phyloP scores from a whole-genome alignment of 2,329 filamentous ascomycete species.

The Botrytis medusae region DNA sequence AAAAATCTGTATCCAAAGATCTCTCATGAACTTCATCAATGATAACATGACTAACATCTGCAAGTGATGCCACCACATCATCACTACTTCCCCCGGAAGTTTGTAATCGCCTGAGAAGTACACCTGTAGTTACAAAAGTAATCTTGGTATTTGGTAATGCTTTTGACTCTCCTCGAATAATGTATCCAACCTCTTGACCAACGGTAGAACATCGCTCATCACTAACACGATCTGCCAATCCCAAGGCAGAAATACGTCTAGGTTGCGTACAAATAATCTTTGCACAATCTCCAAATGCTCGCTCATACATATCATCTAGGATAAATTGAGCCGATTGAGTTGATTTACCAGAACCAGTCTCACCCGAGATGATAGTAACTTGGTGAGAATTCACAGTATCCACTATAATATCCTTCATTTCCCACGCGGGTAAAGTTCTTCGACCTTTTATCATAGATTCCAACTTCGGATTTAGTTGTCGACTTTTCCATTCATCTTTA shows the following conservation, averaged over 20 bases:
- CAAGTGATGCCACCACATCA: slow-evolving; percentile 77
- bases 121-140: slow-evolving; percentile 94
- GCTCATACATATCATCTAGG: slow-evolving; percentile 82
- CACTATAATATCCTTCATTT: slow-evolving; percentile 74
- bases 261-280: slow-evolving; percentile 97
- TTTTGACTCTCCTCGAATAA: slow-evolving; percentile 87
- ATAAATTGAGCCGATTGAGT: slow-evolving; percentile 97
- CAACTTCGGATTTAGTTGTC: slow-evolving; percentile 64
- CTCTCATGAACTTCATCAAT: slow-evolving; percentile 97
- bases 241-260: slow-evolving; percentile 88
- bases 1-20: slow-evolving; percentile 90
- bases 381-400: slow-evolving; percentile 72
- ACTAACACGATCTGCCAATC: slow-evolving; percentile 89
- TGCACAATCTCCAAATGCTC: slow-evolving; percentile 70
- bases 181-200: slow-evolving; percentile 87
- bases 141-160: slow-evolving; percentile 73
- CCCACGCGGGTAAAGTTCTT: slow-evolving; percentile 82
- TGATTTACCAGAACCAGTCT: slow-evolving; percentile 95
- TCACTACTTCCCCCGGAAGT: slow-evolving; percentile 78
- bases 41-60: slow-evolving; percentile 90
- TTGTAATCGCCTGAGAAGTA: slow-evolving; percentile 86
- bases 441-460: slow-evolving; percentile 74
- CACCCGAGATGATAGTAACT: slow-evolving; percentile 94
- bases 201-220: slow-evolving; percentile 82
- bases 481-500: slow-evolving; percentile 66